Percentiles rank a stretch among this genome's conserved stretches.
Conservation (phyloP, 495 filamentous ascomycete genomes). For the Daldinia decipiens region DNA sequence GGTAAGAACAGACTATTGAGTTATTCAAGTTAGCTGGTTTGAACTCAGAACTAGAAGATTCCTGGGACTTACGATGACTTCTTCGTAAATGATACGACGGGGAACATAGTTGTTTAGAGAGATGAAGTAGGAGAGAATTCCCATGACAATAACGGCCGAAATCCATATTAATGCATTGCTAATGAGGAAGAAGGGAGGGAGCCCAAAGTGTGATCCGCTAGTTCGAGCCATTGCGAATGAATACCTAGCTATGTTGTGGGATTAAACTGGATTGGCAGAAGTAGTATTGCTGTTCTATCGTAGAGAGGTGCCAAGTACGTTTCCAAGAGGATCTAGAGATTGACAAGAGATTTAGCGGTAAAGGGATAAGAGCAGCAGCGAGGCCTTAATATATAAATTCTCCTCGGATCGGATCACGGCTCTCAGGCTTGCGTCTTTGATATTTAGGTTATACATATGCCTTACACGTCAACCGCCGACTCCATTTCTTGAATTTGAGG, state of each 20-base stretch:
- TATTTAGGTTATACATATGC: slow-evolving; percentile 6
- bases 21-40: slow-evolving; percentile 18
- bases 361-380: background rate
- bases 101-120: slow-evolving; percentile 48
- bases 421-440: slow-evolving; percentile 23
- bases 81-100: slow-evolving; percentile 62
- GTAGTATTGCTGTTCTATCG: background rate
- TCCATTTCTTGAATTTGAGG: slow-evolving; percentile 29
- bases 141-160: slow-evolving; percentile 70
- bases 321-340: slow-evolving; percentile 3
- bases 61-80: slow-evolving; percentile 63
- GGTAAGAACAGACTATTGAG: slow-evolving; percentile 60
- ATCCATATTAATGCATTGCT: slow-evolving; percentile 59
- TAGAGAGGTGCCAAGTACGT: background rate
- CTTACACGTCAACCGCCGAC: slow-evolving; percentile 39
- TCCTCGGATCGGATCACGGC: slow-evolving; percentile 13
- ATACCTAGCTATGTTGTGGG: slow-evolving; percentile 1
- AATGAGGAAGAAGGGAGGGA: slow-evolving; percentile 45
- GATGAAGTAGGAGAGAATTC: slow-evolving; percentile 67
- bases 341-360: slow-evolving; percentile 4
- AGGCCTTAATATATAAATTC: slow-evolving; percentile 19
- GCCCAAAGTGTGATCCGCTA: slow-evolving; percentile 9
- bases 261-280: background rate
- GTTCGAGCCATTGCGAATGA: slow-evolving; percentile 30
- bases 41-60: background rate